phyloP scores from a whole-genome alignment of 768 basidiomycete species.

The Termitomyces bulborhizus region DNA sequence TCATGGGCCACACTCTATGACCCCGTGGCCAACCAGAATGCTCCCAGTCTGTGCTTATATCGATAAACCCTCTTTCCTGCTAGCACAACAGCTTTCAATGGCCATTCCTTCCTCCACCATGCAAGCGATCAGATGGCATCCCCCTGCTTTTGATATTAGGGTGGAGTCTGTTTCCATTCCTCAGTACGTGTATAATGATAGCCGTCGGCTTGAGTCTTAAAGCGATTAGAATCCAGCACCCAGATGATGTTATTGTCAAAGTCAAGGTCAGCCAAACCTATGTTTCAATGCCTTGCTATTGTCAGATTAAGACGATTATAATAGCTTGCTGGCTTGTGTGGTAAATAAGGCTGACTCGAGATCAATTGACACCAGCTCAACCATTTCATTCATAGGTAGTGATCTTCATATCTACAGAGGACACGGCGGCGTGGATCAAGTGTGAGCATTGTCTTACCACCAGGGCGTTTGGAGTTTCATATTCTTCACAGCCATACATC shows the following conservation, averaged over 20 bases:
- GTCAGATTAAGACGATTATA: background rate
- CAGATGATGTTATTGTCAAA: slow-evolving; percentile 76
- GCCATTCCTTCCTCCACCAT: slow-evolving; percentile 5
- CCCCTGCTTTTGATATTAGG: slow-evolving; percentile 63
- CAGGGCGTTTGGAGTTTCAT: background rate
- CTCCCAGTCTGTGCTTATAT: background rate
- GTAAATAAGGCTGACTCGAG: slow-evolving; percentile 19
- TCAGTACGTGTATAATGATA: slow-evolving; percentile 20
- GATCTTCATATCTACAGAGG: slow-evolving; percentile 75
- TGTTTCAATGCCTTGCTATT: background rate
- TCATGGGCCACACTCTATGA: background rate
- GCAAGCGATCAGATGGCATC: slow-evolving; percentile 56
- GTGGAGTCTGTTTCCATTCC: slow-evolving; percentile 60
- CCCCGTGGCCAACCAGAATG: background rate
- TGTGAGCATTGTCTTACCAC: slow-evolving; percentile 31
- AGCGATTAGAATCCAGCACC: slow-evolving; percentile 50
- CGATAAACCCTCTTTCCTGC: background rate
- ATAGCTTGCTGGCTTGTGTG: slow-evolving; percentile 64
- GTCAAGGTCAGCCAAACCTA: slow-evolving; percentile 42
- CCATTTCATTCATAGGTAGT: slow-evolving; percentile 35
- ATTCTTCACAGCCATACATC: slow-evolving; percentile 43
- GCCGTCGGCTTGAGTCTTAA: background rate
- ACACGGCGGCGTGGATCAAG: slow-evolving; percentile 42
- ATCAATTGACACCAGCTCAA: background rate
- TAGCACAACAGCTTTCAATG: background rate